Evolutionary conservation across 2,329 filamentous ascomycete species (phyloP), one percentile per base, ranked within the genome.

Genomic region (Botrytis pseudocinerea): DNA sequence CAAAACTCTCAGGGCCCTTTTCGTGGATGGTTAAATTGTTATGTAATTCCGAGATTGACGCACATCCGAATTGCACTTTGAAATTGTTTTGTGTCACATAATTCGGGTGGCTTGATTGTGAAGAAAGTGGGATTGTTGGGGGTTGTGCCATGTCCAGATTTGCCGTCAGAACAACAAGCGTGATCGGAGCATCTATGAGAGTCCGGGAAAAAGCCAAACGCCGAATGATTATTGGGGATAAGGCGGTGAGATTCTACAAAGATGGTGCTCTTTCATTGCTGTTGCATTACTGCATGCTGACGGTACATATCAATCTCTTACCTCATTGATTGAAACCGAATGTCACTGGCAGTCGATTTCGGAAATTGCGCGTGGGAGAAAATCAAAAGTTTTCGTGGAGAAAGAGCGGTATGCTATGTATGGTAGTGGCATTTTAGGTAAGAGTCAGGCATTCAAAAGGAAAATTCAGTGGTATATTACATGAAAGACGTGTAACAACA

Each of bases 11-110:
- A 4, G 18, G 64, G 35, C 25, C 35, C 35, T 68, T 68, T 68
- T 54, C 64, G 64, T 54, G 46, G 46, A 18, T 57, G 35, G 32
- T 68, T 28, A 42, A 57, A 42, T 42, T 28, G 35, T 68, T 68
- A 68, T 68, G 64, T 68, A 68, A 68, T 54, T 68, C 64, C 64
- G 64, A 68, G 48, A 68, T 68, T 68, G 64, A 51, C 64, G 48
- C 48, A 57, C 64, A 57, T 57, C 48, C 4, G 46, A 10, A 40
- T 57, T 68, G 48, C 65, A 42, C 35, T 57, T 42, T 57, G 48
- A 68, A 57, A 68, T 57, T 57, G 48, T 57, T 42, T 42, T 14
- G 48, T 57, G 65, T 69, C 65, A 69, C 38, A 59, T 4, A 69
- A 32, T 57, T 44, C 38, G 65, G 65, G 65, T 69, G 65, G 65